Percentiles rank a stretch among this genome's conserved stretches.
Evolutionary conservation across 208 protist species (phyloP).

Genomic region (Wallacemonas sp.): DNA sequence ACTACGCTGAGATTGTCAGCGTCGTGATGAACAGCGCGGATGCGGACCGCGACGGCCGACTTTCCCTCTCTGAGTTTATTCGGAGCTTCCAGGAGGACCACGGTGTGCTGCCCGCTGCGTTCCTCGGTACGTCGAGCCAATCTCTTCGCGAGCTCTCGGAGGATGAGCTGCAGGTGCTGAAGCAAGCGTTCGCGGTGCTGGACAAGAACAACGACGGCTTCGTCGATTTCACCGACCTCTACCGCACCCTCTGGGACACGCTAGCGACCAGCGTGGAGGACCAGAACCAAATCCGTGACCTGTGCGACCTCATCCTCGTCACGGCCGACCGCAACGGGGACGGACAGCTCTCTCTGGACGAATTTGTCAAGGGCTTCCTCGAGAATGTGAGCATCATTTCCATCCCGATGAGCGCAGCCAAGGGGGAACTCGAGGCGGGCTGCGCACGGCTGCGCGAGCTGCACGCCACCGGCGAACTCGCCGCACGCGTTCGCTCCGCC

Average conservation of each 20-base stretch:
- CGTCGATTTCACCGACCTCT: slow-evolving; percentile 65
- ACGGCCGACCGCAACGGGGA: slow-evolving; percentile 53
- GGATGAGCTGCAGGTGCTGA: slow-evolving; percentile 64
- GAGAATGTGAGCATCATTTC: slow-evolving; percentile 55
- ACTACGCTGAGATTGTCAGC: slow-evolving; percentile 71
- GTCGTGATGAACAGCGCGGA: slow-evolving; percentile 82
- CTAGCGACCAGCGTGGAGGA: slow-evolving; percentile 42
- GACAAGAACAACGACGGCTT: slow-evolving; percentile 82
- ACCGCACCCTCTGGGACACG: slow-evolving; percentile 64
- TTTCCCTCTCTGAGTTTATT: slow-evolving; percentile 85
- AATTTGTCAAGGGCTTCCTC: slow-evolving; percentile 70
- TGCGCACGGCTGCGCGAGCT: slow-evolving; percentile 57
- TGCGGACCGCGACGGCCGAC: slow-evolving; percentile 58
- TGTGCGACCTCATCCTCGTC: slow-evolving; percentile 81
- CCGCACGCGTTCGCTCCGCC: slow-evolving; percentile 32
- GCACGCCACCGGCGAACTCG: slow-evolving; percentile 68
- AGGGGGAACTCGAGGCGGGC: slow-evolving; percentile 48
- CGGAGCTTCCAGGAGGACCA: slow-evolving; percentile 89
- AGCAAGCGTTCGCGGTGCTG: slow-evolving; percentile 69
- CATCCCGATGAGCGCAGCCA: slow-evolving; percentile 55
- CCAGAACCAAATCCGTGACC: slow-evolving; percentile 65
- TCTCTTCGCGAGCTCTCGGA: slow-evolving; percentile 50
- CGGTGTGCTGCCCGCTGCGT: slow-evolving; percentile 80
- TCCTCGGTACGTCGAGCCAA: slow-evolving; percentile 25
- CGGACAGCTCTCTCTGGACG: slow-evolving; percentile 51